Conservation (phyloP, 352 stramenopile genomes). For the Saprolegnia parasitica region DNA sequence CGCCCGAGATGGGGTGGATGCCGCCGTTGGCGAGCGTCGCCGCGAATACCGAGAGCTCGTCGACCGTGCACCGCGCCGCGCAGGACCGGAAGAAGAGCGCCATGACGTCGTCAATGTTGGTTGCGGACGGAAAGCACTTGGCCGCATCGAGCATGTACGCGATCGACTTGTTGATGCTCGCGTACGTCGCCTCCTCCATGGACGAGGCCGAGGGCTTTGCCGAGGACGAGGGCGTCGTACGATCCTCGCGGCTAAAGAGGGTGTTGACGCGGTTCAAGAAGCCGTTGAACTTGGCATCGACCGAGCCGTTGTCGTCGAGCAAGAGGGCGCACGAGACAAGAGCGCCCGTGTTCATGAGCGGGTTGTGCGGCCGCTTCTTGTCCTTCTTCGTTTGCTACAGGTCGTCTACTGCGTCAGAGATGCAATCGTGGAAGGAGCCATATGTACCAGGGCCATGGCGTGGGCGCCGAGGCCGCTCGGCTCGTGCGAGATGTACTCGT, state of each 20-base stretch:
- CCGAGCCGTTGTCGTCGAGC: neutral
- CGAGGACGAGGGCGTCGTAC: neutral
- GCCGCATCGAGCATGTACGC: conserved; percentile 24
- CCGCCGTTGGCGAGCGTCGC: conserved; percentile 43
- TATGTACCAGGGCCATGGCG: conserved; percentile 32
- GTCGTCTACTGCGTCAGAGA: neutral
- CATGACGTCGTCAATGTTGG: conserved; percentile 9
- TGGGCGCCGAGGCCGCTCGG: conserved; percentile 41
- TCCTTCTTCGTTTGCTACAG: conserved; percentile 28
- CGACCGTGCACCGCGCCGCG: conserved; percentile 14
- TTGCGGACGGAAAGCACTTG: conserved; percentile 9
- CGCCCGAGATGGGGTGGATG: conserved; percentile 35
- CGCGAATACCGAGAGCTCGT: conserved; percentile 34
- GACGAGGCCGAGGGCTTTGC: neutral
- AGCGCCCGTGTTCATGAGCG: conserved; percentile 41
- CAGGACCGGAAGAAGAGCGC: conserved; percentile 26
- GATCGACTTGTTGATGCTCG: conserved; percentile 17
- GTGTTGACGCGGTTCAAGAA: neutral
- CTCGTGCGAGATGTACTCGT: conserved; percentile 38
- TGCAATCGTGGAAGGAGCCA: neutral
- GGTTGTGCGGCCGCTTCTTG: conserved; percentile 39
- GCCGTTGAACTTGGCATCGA: conserved; percentile 12
- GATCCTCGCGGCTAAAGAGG: conserved; percentile 1
- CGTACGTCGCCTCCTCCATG: conserved; percentile 4
- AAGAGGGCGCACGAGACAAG: conserved; percentile 32